Evolutionary conservation across 257 asterid species (phyloP).

Genomic region (Salvia hispanica): DNA sequence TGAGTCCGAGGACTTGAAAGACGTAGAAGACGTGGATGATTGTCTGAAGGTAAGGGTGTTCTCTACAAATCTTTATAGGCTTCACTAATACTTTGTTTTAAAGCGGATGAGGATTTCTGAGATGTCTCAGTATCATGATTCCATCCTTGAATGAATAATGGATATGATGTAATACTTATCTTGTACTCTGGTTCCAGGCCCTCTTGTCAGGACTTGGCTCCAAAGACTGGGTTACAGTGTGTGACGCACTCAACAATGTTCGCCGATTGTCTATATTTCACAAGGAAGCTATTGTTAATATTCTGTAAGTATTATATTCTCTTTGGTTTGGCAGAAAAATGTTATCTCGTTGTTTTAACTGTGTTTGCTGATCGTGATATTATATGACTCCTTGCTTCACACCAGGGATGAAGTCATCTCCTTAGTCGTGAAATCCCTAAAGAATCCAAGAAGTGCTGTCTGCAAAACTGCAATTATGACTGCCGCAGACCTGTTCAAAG

Average conservation of each 20-base stretch:
- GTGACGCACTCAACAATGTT: constrained; percentile 80
- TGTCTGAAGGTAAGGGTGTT: constrained; percentile 54
- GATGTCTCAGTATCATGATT: constrained; percentile 11
- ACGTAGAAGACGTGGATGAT: constrained; percentile 63
- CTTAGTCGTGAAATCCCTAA: constrained; percentile 70
- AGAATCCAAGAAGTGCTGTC: constrained; percentile 94
- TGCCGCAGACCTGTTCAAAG: constrained; percentile 75
- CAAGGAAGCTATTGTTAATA: constrained; percentile 67
- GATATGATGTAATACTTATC: constrained; percentile 21
- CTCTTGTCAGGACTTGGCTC: constrained; percentile 72
- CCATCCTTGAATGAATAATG: not conserved
- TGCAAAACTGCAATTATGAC: constrained; percentile 94
- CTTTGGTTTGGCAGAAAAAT: constrained; percentile 23
- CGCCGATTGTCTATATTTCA: constrained; percentile 74
- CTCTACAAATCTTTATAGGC: constrained; percentile 2
- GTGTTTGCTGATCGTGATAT: constrained; percentile 20
- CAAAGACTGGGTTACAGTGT: constrained; percentile 81
- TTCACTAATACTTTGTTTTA: constrained; percentile 15
- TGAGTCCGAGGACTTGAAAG: constrained; percentile 74
- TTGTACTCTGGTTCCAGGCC: constrained; percentile 47
- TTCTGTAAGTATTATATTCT: constrained; percentile 63
- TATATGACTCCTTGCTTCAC: constrained; percentile 22
- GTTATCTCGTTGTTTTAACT: constrained; percentile 22
- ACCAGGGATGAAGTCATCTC: constrained; percentile 65
- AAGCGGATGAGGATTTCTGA: constrained; percentile 3